Conservation (phyloP, 768 basidiomycete genomes). For the Heimioporus sp. region DNA sequence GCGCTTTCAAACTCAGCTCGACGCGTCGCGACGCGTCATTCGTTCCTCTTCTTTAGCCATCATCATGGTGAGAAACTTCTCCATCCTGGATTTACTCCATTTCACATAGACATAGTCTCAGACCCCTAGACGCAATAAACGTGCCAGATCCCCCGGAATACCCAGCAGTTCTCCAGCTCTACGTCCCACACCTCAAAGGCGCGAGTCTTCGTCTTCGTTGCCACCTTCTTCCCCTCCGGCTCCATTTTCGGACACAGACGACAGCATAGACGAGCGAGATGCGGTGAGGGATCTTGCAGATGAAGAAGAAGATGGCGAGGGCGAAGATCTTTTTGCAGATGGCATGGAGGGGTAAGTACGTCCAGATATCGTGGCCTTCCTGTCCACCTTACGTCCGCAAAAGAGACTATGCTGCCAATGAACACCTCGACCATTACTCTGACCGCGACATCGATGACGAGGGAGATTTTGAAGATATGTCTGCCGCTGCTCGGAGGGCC, state of each 20-base stretch:
- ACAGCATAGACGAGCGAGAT: constrained; percentile 70
- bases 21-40: constrained; percentile 48
- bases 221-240: constrained; percentile 84
- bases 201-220: constrained; percentile 68
- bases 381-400: constrained; percentile 6
- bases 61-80: constrained; percentile 39
- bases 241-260: constrained; percentile 86
- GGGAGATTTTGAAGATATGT: constrained; percentile 62
- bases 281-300: constrained; percentile 64
- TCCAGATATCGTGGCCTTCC: constrained; percentile 1
- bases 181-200: constrained; percentile 44
- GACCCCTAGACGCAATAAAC: constrained; percentile 58
- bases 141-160: constrained; percentile 54
- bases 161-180: constrained; percentile 48
- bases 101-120: constrained; percentile 28
- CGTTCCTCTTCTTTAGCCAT: constrained; percentile 14
- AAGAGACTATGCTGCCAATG: constrained; percentile 86
- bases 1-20: constrained; percentile 46
- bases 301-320: constrained; percentile 76
- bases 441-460: constrained; percentile 86
- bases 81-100: not conserved
- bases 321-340: constrained; percentile 92
- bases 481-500: constrained; percentile 67
- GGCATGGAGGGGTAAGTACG: constrained; percentile 62
- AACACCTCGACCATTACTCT: constrained; percentile 82